Percentiles rank a stretch among this genome's conserved stretches.
These are phyloP conservation scores for Geotrichum candidum DNA, from an alignment of 1,139 yeast genomes.

Conservation along the genomic window DNA sequence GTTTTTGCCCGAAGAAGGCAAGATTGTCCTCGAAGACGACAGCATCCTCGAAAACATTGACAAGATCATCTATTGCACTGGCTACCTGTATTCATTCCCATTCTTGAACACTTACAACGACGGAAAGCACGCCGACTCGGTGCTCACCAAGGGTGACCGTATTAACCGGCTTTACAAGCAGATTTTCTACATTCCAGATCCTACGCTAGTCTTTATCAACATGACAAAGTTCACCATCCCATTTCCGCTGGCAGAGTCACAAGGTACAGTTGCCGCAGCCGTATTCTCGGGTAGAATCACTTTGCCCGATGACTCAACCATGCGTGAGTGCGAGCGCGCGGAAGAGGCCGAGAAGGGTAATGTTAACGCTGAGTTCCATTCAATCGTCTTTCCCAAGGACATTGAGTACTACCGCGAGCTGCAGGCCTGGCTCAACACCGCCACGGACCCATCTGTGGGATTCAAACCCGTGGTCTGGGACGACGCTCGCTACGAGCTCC, in stretches of 20 bases:
- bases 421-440: slow-evolving; percentile 37
- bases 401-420: slow-evolving; percentile 42
- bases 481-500: not conserved
- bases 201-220: slow-evolving; percentile 51
- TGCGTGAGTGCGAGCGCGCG: slow-evolving; percentile 39
- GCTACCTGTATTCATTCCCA: slow-evolving; percentile 50
- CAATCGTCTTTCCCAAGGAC: slow-evolving; percentile 45
- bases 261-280: slow-evolving; percentile 51
- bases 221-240: slow-evolving; percentile 52
- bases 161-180: slow-evolving; percentile 52
- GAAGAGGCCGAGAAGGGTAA: slow-evolving; percentile 38
- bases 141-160: slow-evolving; percentile 43
- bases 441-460: slow-evolving; percentile 22
- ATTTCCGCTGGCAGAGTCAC: slow-evolving; percentile 54
- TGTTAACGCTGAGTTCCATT: slow-evolving; percentile 40
- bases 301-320: slow-evolving; percentile 42
- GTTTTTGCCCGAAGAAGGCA: slow-evolving; percentile 19
- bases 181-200: slow-evolving; percentile 47
- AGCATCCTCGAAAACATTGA: slow-evolving; percentile 39
- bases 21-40: slow-evolving; percentile 6
- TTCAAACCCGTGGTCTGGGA: slow-evolving; percentile 3
- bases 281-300: slow-evolving; percentile 46
- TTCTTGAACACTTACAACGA: slow-evolving; percentile 32
- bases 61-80: slow-evolving; percentile 57
- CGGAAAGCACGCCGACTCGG: slow-evolving; percentile 23